These are phyloP conservation scores for Coelastrella sp. DNA, from an alignment of 139 green algal species.

Conservation along the genomic window DNA sequence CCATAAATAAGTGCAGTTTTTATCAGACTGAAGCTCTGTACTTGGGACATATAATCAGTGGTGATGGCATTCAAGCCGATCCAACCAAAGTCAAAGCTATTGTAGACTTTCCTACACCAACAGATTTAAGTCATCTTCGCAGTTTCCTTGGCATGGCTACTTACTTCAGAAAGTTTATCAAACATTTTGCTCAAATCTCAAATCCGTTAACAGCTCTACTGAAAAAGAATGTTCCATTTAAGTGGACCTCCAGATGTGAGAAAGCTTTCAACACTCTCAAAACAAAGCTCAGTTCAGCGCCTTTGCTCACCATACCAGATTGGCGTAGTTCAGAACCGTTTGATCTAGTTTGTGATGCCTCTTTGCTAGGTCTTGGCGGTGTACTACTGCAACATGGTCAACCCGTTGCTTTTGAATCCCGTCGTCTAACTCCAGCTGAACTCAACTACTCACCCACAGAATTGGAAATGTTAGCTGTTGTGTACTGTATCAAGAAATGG, in stretches of 20 bases:
- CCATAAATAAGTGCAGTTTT: background rate
- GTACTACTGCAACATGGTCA: constrained; percentile 50
- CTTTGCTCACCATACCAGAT: constrained; percentile 37
- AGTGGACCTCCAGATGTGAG: background rate
- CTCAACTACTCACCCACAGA: background rate
- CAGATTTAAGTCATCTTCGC: constrained; percentile 1
- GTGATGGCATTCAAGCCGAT: background rate
- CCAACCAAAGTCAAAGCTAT: constrained; percentile 4
- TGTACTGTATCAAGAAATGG: background rate
- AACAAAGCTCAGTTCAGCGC: constrained; percentile 20
- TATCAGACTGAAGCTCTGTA: background rate
- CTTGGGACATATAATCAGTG: background rate
- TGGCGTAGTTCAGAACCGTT: constrained; percentile 26
- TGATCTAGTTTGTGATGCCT: constrained; percentile 44
- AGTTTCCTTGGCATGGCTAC: constrained; percentile 60
- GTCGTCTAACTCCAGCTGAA: constrained; percentile 10
- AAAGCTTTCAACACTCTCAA: constrained; percentile 45
- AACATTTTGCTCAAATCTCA: constrained; percentile 38
- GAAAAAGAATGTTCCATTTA: background rate
- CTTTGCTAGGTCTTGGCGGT: background rate
- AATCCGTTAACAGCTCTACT: constrained; percentile 48
- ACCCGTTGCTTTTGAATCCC: constrained; percentile 54
- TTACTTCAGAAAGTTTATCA: constrained; percentile 65
- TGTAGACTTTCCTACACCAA: constrained; percentile 24
- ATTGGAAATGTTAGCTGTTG: constrained; percentile 28